Conservation (phyloP, 78 protist species). For the Dictyostelium capitatum region DNA sequence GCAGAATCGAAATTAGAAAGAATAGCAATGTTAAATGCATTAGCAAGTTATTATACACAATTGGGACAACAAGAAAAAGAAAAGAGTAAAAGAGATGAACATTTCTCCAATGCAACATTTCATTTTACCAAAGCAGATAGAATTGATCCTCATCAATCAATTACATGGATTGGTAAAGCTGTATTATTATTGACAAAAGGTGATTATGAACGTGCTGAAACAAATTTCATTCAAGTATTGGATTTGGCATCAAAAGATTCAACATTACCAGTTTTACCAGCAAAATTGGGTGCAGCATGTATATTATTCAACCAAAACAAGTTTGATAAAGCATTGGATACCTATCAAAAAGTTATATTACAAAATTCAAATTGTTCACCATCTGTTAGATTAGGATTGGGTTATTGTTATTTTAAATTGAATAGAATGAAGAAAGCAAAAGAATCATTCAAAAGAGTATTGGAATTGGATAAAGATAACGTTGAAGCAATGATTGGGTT, state of each 20-base stretch:
- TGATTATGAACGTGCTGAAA: constrained; percentile 59
- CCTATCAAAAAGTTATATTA: constrained; percentile 46
- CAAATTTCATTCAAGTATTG: constrained; percentile 22
- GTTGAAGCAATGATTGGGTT: constrained; percentile 77
- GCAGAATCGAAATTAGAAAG: constrained; percentile 40
- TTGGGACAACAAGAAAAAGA: constrained; percentile 51
- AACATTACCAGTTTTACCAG: constrained; percentile 45
- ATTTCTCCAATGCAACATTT: constrained; percentile 24
- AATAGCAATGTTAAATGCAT: constrained; percentile 66
- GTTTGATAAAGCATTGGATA: constrained; percentile 54
- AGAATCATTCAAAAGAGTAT: constrained; percentile 56
- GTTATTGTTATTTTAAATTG: constrained; percentile 75
- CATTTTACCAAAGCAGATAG: constrained; percentile 33
- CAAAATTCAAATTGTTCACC: constrained; percentile 56
- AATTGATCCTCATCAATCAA: constrained; percentile 17
- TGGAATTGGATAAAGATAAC: constrained; percentile 77
- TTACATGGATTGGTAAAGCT: constrained; percentile 64
- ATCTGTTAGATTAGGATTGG: constrained; percentile 71
- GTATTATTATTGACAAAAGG: constrained; percentile 24
- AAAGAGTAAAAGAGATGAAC: constrained; percentile 33
- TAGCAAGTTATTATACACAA: constrained; percentile 57
- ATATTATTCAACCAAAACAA: constrained; percentile 56
- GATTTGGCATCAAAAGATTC: background rate
- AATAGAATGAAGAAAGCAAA: constrained; percentile 56
- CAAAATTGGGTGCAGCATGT: constrained; percentile 71